Percentiles rank a stretch among this genome's conserved stretches.
Conservation (phyloP, 257 asterid genomes). For the Solanum habrochaites region DNA sequence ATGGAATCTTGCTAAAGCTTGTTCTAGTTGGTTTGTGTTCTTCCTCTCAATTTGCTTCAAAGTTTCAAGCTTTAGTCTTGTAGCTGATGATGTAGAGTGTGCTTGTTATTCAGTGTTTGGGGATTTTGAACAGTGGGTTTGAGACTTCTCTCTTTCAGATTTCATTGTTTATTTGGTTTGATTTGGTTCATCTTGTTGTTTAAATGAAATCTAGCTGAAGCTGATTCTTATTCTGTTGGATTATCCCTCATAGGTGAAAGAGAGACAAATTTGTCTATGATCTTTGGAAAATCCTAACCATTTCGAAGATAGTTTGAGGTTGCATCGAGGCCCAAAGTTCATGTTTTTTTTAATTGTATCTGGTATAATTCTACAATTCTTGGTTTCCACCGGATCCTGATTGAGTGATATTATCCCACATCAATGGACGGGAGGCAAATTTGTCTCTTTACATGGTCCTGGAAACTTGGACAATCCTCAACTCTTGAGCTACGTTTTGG, state of each 20-base stretch:
- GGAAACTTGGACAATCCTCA: background rate
- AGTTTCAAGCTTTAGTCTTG: no score
- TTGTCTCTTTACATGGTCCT: background rate
- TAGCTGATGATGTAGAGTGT: no score
- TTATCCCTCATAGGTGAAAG: background rate
- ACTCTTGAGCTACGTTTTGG: background rate
- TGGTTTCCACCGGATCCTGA: background rate
- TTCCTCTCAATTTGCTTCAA: no score
- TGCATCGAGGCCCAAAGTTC: background rate
- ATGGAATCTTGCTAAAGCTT: background rate
- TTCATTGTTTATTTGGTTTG: background rate
- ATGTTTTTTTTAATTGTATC: background rate
- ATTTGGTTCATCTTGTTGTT: background rate
- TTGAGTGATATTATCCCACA: background rate
- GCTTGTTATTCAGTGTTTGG: no score
- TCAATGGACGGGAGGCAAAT: background rate
- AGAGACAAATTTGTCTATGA: background rate
- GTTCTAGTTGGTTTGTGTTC: no score
- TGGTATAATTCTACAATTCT: background rate
- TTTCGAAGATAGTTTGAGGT: background rate
- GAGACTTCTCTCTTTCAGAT: background rate
- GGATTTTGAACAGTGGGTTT: no score
- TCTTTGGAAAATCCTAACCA: background rate
- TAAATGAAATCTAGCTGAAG: background rate
- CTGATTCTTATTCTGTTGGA: background rate